These are phyloP conservation scores for Trichosporon inkin DNA, from an alignment of 1,284 basidiomycete species.

Conservation along the genomic window DNA sequence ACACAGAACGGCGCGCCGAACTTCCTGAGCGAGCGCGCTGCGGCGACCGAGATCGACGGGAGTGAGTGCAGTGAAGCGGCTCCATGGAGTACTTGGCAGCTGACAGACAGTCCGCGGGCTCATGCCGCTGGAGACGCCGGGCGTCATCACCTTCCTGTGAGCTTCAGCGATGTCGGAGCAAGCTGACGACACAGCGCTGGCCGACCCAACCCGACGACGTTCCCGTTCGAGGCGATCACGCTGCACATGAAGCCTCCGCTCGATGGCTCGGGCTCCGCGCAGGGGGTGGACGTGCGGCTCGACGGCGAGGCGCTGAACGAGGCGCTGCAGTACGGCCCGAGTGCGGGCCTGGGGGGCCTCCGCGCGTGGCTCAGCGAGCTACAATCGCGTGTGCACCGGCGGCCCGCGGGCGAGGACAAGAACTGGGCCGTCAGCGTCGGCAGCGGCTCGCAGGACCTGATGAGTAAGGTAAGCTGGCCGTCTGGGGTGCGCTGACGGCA, in stretches of 20 bases:
- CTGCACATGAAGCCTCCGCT: conserved; percentile 53
- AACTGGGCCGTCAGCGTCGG: conserved; percentile 74
- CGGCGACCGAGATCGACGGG: conserved; percentile 32
- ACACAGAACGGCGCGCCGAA: background rate
- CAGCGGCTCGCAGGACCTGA: conserved; percentile 78
- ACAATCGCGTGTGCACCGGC: conserved; percentile 62
- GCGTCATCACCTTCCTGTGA: conserved; percentile 72
- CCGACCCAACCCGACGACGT: conserved; percentile 78
- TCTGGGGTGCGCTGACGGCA: conserved; percentile 23
- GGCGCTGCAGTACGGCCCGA: conserved; percentile 73
- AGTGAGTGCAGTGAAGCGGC: conserved; percentile 28
- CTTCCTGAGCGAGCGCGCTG: conserved; percentile 30
- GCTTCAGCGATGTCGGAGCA: background rate
- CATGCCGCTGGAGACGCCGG: conserved; percentile 73
- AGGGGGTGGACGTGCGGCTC: conserved; percentile 53
- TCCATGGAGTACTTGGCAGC: background rate
- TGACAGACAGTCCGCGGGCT: conserved; percentile 56
- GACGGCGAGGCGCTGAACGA: conserved; percentile 59
- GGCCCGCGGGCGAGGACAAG: conserved; percentile 54
- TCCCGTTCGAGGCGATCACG: conserved; percentile 76
- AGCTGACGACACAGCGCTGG: conserved; percentile 51
- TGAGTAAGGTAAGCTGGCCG: conserved; percentile 64
- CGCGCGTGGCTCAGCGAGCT: conserved; percentile 63
- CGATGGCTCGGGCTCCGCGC: conserved; percentile 48
- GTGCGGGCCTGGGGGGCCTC: conserved; percentile 64